phyloP scores from a whole-genome alignment of 75 land plant genomes.

The Cryptomeria japonica region DNA sequence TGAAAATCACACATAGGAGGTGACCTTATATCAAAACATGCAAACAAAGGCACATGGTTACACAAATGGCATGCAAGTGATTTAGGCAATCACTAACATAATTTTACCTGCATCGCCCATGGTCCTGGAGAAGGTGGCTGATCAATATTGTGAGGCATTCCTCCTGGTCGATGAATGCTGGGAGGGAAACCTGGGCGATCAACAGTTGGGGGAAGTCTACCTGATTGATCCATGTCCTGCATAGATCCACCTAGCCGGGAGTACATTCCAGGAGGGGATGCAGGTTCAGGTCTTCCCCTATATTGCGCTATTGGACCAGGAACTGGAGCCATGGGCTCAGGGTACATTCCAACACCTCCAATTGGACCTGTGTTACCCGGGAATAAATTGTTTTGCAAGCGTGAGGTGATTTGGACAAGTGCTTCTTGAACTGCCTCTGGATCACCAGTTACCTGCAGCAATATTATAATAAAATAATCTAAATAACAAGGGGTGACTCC shows the following conservation, averaged over 20 bases:
- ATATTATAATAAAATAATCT: neutral
- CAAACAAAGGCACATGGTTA: neutral
- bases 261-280: constrained; percentile 44
- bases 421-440: constrained; percentile 63
- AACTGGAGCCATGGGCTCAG: constrained; percentile 42
- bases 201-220: constrained; percentile 30
- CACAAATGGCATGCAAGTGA: neutral
- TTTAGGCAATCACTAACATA: neutral
- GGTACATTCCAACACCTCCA: constrained; percentile 19
- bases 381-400: constrained; percentile 56
- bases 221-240: constrained; percentile 40
- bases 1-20: neutral
- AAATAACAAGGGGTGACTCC: neutral
- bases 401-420: constrained; percentile 62
- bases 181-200: constrained; percentile 9
- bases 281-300: constrained; percentile 52
- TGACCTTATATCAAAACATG: neutral
- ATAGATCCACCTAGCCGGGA: constrained; percentile 28
- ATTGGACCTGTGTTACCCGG: constrained; percentile 21
- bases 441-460: constrained; percentile 60
- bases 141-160: constrained; percentile 12
- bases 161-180: constrained; percentile 11
- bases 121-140: constrained; percentile 11
- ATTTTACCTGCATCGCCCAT: constrained; percentile 12
- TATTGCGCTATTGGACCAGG: constrained; percentile 21